Evolutionary conservation across 192 early-diverging fungal species (phyloP).

Genomic region (Linnemannia hyalina): DNA sequence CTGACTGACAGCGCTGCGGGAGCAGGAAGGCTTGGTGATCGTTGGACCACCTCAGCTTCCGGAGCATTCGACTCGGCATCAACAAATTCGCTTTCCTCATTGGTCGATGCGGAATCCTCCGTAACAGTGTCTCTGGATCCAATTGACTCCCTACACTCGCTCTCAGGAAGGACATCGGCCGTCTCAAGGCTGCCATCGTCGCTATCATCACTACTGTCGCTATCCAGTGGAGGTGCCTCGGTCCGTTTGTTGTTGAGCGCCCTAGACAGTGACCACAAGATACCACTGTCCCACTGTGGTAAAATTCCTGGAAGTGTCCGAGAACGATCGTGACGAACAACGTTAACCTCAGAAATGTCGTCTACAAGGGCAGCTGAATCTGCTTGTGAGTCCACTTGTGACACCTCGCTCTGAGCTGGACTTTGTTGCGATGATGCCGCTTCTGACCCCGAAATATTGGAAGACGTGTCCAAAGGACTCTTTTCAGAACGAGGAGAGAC

Average conservation of each 20-base stretch:
- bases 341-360: constrained; percentile 18
- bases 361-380: neutral
- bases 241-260: constrained; percentile 36
- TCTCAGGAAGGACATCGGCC: neutral
- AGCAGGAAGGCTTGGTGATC: constrained; percentile 24
- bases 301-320: constrained; percentile 43
- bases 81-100: neutral
- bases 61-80: neutral
- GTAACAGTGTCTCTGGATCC: neutral
- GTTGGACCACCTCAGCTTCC: neutral
- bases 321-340: constrained; percentile 38
- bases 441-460: neutral
- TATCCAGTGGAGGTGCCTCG: constrained; percentile 24
- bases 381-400: constrained; percentile 6
- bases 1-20: constrained; percentile 22
- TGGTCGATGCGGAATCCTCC: neutral
- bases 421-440: constrained; percentile 1
- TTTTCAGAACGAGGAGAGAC: constrained; percentile 17
- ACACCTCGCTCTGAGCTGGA: constrained; percentile 1
- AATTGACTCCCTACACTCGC: constrained; percentile 1
- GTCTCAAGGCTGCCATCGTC: constrained; percentile 2
- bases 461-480: constrained; percentile 3
- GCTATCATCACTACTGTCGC: constrained; percentile 41
- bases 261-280: constrained; percentile 39
- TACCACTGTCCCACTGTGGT: constrained; percentile 40